Evolutionary conservation across 768 basidiomycete species (phyloP), one percentile per base, ranked within the genome.

Genomic region (Rhodotorula babjevae): DNA sequence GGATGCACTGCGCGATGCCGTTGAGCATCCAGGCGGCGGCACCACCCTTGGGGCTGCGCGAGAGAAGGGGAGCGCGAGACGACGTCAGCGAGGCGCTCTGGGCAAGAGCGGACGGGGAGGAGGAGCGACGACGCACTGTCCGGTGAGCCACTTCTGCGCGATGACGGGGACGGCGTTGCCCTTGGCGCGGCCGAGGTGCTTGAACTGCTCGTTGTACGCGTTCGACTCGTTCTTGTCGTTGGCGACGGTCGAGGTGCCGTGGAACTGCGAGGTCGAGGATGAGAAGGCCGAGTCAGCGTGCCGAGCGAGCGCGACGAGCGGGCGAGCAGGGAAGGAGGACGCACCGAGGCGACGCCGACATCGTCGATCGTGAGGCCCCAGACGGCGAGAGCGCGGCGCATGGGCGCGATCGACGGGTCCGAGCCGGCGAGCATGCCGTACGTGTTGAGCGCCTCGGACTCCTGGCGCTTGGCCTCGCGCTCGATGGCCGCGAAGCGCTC

Each of bases 121-220:
- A 25, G 12, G 44, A 29, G 36, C 2, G 33, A 19, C 21, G 19
- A 60, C 65, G 59, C 18, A 67, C 65, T 62, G 61, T 0, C 96
- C 96, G 44, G 95, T 89, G 62, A 99, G 85, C 81, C 90, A 92
- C 86, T 99, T 99, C 82, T 98, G 96, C 5, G 96, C 93, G 81
- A 98, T 90, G 79, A 96, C 88, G 10, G 96, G 96, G 60, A 95
- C 89, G n/a, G 94, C 93, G 81, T 98, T 98, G 65, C 96, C 95
- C 52, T 88, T 87, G 14, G 92, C 91, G 73, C 96, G 92, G 53
- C 87, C 87, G 75, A 97, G 88, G 56, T 87, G 86, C n/a, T 86
- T 87, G 82, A 99, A 90, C 80, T 96, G 89, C 71, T 92, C 88
- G 81, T 98, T 93, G 91, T 95, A 98, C 67, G 97, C 93, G 75